Conservation (phyloP, 169 alveolate genomes). For the Plasmodium adleri region DNA sequence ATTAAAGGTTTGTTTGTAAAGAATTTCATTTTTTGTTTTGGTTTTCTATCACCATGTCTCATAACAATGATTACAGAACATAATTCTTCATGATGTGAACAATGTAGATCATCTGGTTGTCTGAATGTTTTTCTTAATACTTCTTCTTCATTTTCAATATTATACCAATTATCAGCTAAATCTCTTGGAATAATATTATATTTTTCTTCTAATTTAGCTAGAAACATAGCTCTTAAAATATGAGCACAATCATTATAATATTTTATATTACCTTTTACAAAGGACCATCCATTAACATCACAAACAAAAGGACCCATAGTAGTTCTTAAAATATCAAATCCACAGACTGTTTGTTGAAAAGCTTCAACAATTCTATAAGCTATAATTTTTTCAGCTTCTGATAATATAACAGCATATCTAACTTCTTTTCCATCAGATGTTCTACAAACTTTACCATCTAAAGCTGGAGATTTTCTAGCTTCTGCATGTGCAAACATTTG, state of each 20-base stretch:
- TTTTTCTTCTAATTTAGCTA: slow-evolving; percentile 82
- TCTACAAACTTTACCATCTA: slow-evolving; percentile 93
- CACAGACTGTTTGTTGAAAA: slow-evolving; percentile 95
- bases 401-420: slow-evolving; percentile 95
- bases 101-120: slow-evolving; percentile 77
- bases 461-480: slow-evolving; percentile 97
- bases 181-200: slow-evolving; percentile 81
- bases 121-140: slow-evolving; percentile 80
- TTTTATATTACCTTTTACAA: slow-evolving; percentile 95
- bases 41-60: slow-evolving; percentile 98
- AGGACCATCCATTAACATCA: slow-evolving; percentile 98
- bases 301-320: slow-evolving; percentile 95
- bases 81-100: slow-evolving; percentile 91
- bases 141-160: slow-evolving; percentile 79
- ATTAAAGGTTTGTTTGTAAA: slow-evolving; percentile 88
- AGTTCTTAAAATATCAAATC: slow-evolving; percentile 94
- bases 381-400: slow-evolving; percentile 94
- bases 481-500: slow-evolving; percentile 98
- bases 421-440: slow-evolving; percentile 96
- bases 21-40: slow-evolving; percentile 97
- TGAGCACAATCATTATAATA: slow-evolving; percentile 96
- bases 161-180: slow-evolving; percentile 79
- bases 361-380: slow-evolving; percentile 94
- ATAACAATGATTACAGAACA: slow-evolving; percentile 96
- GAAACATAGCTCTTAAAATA: slow-evolving; percentile 84